phyloP scores from a whole-genome alignment of 208 protist genomes.

The Balamuthia mandrillaris region DNA sequence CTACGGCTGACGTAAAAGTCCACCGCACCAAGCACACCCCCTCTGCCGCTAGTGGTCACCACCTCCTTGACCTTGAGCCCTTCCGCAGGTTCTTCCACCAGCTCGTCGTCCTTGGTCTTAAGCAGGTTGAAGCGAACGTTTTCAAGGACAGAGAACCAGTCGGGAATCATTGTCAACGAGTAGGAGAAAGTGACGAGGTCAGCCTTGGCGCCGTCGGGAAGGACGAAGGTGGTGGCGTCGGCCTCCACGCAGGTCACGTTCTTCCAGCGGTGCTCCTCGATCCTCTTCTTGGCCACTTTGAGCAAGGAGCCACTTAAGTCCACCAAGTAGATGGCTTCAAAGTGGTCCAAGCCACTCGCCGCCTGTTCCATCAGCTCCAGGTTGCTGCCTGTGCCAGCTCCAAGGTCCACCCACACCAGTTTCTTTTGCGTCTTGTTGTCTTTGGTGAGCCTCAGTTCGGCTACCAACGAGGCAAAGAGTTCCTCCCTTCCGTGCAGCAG shows the following conservation, averaged over 20 bases:
- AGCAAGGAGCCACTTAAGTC: slow-evolving; percentile 16
- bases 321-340: slow-evolving; percentile 23
- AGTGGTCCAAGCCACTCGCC: background rate
- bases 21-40: background rate
- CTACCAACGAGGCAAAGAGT: too few relatives aligned
- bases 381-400: slow-evolving; percentile 18
- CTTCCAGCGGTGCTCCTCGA: slow-evolving; percentile 38
- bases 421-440: too few relatives aligned
- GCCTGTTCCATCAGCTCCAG: slow-evolving; percentile 33
- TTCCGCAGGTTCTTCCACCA: too few relatives aligned
- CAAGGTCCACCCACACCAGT: slow-evolving; percentile 23
- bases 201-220: background rate
- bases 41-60: too few relatives aligned
- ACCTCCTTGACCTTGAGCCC: too few relatives aligned
- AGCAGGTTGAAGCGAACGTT: too few relatives aligned
- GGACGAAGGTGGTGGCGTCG: slow-evolving; percentile 16
- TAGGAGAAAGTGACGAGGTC: slow-evolving; percentile 38
- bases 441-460: too few relatives aligned
- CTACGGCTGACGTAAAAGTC: slow-evolving; percentile 31
- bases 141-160: too few relatives aligned
- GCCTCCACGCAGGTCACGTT: slow-evolving; percentile 26
- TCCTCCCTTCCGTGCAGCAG: background rate
- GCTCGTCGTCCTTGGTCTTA: too few relatives aligned
- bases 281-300: background rate
- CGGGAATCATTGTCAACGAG: too few relatives aligned